Percentiles rank a stretch among this genome's conserved stretches.
These are phyloP conservation scores for Trichoderma virens DNA, from an alignment of 495 filamentous ascomycete genomes.

Conservation along the genomic window DNA sequence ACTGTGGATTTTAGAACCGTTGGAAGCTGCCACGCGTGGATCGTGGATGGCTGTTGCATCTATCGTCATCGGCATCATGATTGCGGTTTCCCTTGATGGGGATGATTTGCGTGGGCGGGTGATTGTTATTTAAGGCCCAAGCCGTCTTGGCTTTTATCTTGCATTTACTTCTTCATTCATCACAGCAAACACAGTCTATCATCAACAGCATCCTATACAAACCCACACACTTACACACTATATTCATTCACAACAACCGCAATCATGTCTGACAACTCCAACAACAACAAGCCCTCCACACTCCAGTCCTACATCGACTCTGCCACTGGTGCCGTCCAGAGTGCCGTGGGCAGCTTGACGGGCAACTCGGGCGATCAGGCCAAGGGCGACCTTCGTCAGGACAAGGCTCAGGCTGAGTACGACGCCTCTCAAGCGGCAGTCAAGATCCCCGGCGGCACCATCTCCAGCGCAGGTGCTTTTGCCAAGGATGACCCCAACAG, in stretches of 20 bases:
- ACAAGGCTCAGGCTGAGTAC: conserved; percentile 54
- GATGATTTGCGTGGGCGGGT: neutral
- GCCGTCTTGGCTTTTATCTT: neutral
- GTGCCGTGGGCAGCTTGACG: conserved; percentile 61
- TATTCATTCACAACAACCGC: conserved; percentile 10
- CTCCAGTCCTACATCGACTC: conserved; percentile 74
- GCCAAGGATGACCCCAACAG: conserved; percentile 69
- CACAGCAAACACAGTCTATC: neutral
- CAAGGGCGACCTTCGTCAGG: conserved; percentile 50
- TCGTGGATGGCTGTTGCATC: neutral
- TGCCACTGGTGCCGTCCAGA: conserved; percentile 67
- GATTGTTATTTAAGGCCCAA: neutral
- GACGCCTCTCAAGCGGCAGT: conserved; percentile 63
- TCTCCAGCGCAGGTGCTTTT: conserved; percentile 62
- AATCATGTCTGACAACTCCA: conserved; percentile 47
- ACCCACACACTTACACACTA: conserved; percentile 4
- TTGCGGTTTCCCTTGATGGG: neutral
- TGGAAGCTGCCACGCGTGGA: neutral
- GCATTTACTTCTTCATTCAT: neutral
- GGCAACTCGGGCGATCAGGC: conserved; percentile 59
- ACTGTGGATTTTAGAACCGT: neutral
- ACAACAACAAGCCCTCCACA: conserved; percentile 64
- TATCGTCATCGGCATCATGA: conserved; percentile 1
- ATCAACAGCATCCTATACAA: conserved; percentile 7
- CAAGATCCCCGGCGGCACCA: conserved; percentile 61